Conservation (phyloP, 2,329 filamentous ascomycete genomes). For the Colletotrichum limetticola region DNA sequence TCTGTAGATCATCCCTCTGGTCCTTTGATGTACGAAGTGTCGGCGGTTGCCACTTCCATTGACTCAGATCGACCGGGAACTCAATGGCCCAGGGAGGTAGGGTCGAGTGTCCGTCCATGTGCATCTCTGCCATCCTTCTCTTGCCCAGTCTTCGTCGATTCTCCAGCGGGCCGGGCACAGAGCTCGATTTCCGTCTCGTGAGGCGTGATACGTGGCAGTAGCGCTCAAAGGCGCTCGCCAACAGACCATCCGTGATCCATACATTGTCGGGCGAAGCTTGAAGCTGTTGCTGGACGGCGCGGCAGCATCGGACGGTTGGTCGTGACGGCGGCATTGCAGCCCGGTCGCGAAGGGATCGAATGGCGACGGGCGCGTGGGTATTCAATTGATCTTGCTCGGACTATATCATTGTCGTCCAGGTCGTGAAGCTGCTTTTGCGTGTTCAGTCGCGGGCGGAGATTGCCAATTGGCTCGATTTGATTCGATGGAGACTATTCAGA, state of each 20-base stretch:
- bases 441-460: neutral
- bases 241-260: conserved; percentile 69
- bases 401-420: neutral
- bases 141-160: conserved; percentile 63
- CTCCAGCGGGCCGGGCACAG: conserved; percentile 65
- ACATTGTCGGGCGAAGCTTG: conserved; percentile 54
- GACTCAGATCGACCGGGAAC: conserved; percentile 53
- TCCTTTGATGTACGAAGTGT: conserved; percentile 43
- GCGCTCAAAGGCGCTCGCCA: conserved; percentile 61
- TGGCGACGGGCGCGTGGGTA: neutral
- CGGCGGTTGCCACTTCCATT: conserved; percentile 65
- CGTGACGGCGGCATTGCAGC: conserved; percentile 16
- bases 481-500: neutral
- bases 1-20: conserved; percentile 36
- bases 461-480: conserved; percentile 13
- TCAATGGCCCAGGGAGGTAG: conserved; percentile 60
- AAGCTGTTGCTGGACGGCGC: conserved; percentile 55
- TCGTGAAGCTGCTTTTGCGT: neutral
- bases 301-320: conserved; percentile 56
- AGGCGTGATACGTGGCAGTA: conserved; percentile 47
- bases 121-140: conserved; percentile 63
- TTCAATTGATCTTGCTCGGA: neutral
- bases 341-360: neutral
- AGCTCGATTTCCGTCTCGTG: conserved; percentile 46
- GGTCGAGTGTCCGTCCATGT: conserved; percentile 50